phyloP scores from a whole-genome alignment of 2,329 filamentous ascomycete species.

The Penicillium sp. region DNA sequence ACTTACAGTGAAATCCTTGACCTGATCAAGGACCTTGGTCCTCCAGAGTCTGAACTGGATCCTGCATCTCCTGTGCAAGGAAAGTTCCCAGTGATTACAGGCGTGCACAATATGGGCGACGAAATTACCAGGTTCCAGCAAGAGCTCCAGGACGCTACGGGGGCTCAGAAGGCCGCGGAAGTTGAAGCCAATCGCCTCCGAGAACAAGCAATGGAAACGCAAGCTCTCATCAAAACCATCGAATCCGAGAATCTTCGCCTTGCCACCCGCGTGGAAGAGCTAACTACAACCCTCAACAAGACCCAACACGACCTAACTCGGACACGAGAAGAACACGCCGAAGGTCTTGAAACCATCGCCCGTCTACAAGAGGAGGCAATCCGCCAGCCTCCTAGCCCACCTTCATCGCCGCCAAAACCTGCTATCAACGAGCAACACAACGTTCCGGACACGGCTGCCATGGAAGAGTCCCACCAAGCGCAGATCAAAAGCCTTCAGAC shows the following conservation, averaged over 20 bases:
- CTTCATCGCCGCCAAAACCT: conserved; percentile 28
- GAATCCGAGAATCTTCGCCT: conserved; percentile 43
- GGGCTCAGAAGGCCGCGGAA: conserved; percentile 33
- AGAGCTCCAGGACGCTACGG: conserved; percentile 30
- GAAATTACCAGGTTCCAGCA: conserved; percentile 32
- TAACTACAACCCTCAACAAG: conserved; percentile 34
- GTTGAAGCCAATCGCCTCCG: conserved; percentile 36
- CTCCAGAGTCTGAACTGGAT: conserved; percentile 17
- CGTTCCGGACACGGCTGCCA: conserved; percentile 14
- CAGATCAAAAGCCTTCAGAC: conserved; percentile 39
- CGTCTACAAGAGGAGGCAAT: conserved; percentile 30
- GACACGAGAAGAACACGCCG: conserved; percentile 33
- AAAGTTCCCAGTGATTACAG: conserved; percentile 19
- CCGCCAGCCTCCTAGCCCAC: conserved; percentile 32
- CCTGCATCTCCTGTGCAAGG: conserved; percentile 14
- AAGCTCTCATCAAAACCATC: conserved; percentile 38
- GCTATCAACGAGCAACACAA: conserved; percentile 4
- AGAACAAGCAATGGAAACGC: conserved; percentile 39
- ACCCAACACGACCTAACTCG: conserved; percentile 32
- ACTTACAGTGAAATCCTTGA: conserved; percentile 43
- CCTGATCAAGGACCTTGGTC: conserved; percentile 36
- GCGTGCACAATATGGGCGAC: conserved; percentile 25
- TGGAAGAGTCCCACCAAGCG: conserved; percentile 36
- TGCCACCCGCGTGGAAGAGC: conserved; percentile 34
- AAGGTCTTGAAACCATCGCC: conserved; percentile 31